These are phyloP conservation scores for Chrysanthemum makinoi DNA, from an alignment of 129 eudicot species.

Conservation along the genomic window DNA sequence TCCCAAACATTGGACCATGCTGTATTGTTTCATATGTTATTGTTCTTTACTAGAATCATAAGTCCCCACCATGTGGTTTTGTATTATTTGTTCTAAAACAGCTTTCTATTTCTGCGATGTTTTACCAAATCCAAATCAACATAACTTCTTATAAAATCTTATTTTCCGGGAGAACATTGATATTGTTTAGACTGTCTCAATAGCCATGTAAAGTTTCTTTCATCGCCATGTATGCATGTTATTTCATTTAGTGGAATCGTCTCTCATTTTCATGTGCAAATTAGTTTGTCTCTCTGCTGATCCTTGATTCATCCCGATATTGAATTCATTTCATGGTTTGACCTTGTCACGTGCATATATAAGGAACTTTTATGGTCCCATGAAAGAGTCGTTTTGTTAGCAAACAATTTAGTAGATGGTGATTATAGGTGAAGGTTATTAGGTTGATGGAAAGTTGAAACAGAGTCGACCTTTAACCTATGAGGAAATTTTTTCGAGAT, in stretches of 20 bases:
- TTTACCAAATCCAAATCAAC: conserved; percentile 16
- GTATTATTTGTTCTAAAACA: conserved; percentile 28
- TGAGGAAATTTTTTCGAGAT: neutral
- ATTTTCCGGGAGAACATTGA: neutral
- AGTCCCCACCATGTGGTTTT: conserved; percentile 34
- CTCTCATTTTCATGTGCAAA: no score
- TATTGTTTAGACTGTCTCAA: neutral
- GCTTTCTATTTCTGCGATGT: conserved; percentile 10
- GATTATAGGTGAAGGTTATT: neutral
- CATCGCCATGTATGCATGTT: neutral
- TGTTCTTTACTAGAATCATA: conserved; percentile 22
- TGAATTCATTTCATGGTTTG: neutral
- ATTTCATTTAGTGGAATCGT: neutral
- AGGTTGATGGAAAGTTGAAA: conserved; percentile 7
- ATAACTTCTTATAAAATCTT: neutral
- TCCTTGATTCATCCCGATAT: neutral
- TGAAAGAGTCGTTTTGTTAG: neutral
- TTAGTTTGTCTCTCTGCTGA: conserved; percentile 1
- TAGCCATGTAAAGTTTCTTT: conserved; percentile 5
- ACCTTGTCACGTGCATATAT: conserved; percentile 25
- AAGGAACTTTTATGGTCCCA: conserved; percentile 7
- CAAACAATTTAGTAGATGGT: conserved; percentile 2
- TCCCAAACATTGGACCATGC: conserved; percentile 51
- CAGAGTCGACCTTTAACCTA: neutral
- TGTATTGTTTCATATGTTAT: conserved; percentile 41